phyloP scores from a whole-genome alignment of 2,329 filamentous ascomycete species.

The Phyllosticta capitalensis region DNA sequence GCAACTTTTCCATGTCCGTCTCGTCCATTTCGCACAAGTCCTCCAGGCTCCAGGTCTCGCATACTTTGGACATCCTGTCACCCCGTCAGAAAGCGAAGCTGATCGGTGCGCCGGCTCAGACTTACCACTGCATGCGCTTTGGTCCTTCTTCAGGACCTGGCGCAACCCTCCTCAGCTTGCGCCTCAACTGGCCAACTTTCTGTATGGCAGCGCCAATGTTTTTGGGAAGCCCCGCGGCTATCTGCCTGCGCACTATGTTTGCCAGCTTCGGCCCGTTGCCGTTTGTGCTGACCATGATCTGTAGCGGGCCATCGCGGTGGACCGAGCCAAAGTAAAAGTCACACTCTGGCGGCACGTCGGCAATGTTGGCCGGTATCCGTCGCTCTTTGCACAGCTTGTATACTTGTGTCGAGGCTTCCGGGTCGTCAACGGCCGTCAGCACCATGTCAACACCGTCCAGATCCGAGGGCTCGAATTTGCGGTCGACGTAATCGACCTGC shows the following conservation, averaged over 20 bases:
- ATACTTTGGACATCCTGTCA: conserved; percentile 79
- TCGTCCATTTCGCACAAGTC: conserved; percentile 76
- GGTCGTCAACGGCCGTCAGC: conserved; percentile 85
- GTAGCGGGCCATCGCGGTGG: conserved; percentile 86
- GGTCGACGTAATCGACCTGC: conserved; percentile 72
- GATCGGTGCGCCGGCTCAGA: background rate
- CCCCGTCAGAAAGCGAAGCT: conserved; percentile 19
- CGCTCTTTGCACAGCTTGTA: conserved; percentile 88
- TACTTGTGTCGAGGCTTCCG: conserved; percentile 77
- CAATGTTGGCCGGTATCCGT: conserved; percentile 85
- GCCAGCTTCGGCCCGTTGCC: conserved; percentile 90
- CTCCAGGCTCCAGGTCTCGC: conserved; percentile 75
- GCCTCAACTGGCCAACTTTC: conserved; percentile 70
- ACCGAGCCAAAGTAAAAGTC: conserved; percentile 98
- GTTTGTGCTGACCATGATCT: conserved; percentile 98
- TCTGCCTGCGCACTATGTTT: conserved; percentile 72
- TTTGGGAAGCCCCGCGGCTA: conserved; percentile 63
- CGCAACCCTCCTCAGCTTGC: conserved; percentile 67
- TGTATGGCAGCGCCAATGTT: conserved; percentile 80
- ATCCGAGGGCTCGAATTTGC: conserved; percentile 77
- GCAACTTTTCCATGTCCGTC: conserved; percentile 69
- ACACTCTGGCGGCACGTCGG: conserved; percentile 91
- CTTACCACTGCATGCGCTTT: conserved; percentile 80
- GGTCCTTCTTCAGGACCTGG: conserved; percentile 64
- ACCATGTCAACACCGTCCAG: conserved; percentile 80